phyloP scores from a whole-genome alignment of 768 basidiomycete genomes.

The Trichaptum fuscoviolaceum region DNA sequence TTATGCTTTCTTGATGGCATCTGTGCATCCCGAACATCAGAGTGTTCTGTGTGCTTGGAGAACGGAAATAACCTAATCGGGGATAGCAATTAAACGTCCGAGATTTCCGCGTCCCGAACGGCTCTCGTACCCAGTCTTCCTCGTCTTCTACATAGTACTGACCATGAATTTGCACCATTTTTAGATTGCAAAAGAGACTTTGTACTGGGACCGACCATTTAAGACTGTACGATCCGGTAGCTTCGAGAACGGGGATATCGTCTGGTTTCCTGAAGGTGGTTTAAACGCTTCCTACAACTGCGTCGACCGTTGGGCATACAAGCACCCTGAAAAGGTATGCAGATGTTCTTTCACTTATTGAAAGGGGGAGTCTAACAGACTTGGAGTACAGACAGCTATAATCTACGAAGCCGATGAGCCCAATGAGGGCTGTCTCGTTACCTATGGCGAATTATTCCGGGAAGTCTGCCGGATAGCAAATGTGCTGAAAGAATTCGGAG shows the following conservation, averaged over 20 bases:
- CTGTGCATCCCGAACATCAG: not conserved
- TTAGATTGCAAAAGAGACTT: constrained; percentile 67
- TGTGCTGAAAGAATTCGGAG: constrained; percentile 80
- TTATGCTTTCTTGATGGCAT: not conserved
- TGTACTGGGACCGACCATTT: constrained; percentile 90
- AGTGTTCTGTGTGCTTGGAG: too few relatives aligned
- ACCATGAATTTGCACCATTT: not conserved
- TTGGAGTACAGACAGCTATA: constrained; percentile 67
- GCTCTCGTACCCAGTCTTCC: not conserved
- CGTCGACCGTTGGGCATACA: constrained; percentile 93
- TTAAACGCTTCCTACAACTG: constrained; percentile 96
- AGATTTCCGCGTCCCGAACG: not conserved
- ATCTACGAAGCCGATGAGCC: constrained; percentile 99
- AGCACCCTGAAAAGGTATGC: constrained; percentile 72
- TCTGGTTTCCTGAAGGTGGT: constrained; percentile 95
- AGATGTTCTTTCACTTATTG: not conserved
- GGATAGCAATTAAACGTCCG: not conserved
- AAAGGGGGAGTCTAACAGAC: not conserved
- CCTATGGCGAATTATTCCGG: constrained; percentile 80
- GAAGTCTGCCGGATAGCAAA: constrained; percentile 90
- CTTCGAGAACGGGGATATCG: constrained; percentile 82
- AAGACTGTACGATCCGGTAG: constrained; percentile 76
- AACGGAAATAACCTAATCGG: not conserved
- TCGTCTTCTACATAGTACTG: not conserved
- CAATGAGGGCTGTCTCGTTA: constrained; percentile 65